Evolutionary conservation across 2,329 filamentous ascomycete species (phyloP), one percentile per base, ranked within the genome.

Genomic region (Fusarium chaquense): DNA sequence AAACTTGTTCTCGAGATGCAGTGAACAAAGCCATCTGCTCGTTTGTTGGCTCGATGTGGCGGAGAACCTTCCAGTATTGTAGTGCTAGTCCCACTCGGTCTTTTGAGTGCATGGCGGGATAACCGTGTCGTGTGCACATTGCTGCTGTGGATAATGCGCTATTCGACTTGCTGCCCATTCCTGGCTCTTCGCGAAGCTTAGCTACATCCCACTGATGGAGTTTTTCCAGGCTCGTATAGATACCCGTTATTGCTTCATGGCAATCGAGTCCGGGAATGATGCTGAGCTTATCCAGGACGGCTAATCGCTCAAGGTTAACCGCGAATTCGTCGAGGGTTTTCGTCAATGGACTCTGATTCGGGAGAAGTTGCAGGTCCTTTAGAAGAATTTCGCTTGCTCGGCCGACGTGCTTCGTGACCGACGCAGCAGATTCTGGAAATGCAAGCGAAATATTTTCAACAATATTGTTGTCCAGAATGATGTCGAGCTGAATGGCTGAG

Each of bases 11-110:
- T 26, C 75, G 76, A 9, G 82, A 77, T 28, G 81, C 78, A 33
- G 80, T 78, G 32, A 81, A 77, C 13, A 76, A 73, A 20, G 82
- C 76, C 33, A 81, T 78, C 20, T 79, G 76, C 47, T 79, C 77
- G 47, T 71, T 78, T 3, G 73, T 76, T 8, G 78, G 77, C 4
- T 76, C 79, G 18, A 88, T 77, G 47, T 86, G 82, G 47, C 87
- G 84, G 58, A 84, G 82, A 71, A 90, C 85, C 77, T 88, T 90
- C 93, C 93, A 96, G 77, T 95, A 97, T 69, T 93, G 90, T 40
- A 96, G 73, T 50, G 87, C 88, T 58, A 95, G 80, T 1, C 93
- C 93, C 28, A 95, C 81, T 51, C 85, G 86, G 24, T 86, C 85
- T 52, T 88, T 84, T 16, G 86, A 85, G 78, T 96, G 91, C 86